Evolutionary conservation across 768 basidiomycete species (phyloP), one percentile per base, ranked within the genome.

Genomic region (Tylopilus plumbeoviolaceoides): DNA sequence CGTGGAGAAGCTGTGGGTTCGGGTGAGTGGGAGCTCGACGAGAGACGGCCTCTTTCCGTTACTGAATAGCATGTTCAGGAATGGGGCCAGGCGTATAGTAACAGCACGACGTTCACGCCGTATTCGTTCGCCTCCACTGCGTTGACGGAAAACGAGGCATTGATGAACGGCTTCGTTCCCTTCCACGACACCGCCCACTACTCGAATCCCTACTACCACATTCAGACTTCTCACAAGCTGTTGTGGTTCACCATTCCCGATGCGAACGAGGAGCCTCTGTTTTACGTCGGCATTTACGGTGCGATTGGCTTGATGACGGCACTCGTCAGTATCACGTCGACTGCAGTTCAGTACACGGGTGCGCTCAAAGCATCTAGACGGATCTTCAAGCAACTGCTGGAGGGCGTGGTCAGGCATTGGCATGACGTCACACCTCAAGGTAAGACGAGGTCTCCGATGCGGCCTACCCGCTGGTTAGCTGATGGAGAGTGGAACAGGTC

Each of bases 371-470:
- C 68, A 8, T 72, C 70, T 33, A 59, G 68, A 38, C 57, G 63
- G 4, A 59, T 73, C 31, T 77, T 74, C 63, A 79, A 72, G 59
- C 74, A 76, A 47, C 69, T 94, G 35, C 70, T 93, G 48, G 78
- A 76, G 7, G 79, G 79, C 0, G 87, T 94, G 10, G 83, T 91
- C 15, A 76, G 82, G 77, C 78, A 89, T 49, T 90, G 87, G 77
- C 85, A 85, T 62, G 89, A 92, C 63, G 83, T 85, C 0, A 92
- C 91, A 0, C 91, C 91, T 2, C 82, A 87, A 69, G 89, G 89
- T 76, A 60, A 31, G 54, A 11, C 23, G 20, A 4, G 7, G 31
- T 7, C 15, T 7, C 23, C 6, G 14, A 15, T 27, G 7, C 33
- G n/a, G 44, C 44, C 35, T n/a, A 17, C 1, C 18, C 33, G 33